A percentile compares a stretch with the other conserved stretches of the same genome.
Conservation (phyloP, 257 asterid species). For the Orobanche coerulescens region DNA sequence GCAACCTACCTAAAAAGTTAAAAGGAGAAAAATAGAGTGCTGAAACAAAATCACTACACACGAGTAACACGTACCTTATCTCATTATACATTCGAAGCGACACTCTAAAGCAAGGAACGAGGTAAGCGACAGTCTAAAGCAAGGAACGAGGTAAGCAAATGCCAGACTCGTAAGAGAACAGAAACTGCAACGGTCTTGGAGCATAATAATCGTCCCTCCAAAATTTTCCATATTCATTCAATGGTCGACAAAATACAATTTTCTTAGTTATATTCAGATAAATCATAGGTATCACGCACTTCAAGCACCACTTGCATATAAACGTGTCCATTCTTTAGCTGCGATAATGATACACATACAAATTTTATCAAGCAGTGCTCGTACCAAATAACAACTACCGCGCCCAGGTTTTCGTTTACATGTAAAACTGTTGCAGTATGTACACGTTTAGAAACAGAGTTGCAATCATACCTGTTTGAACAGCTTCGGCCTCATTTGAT, state of each 20-base stretch:
- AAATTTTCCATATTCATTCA: constrained; percentile 20
- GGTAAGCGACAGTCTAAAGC: constrained; percentile 9
- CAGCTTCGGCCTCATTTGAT: constrained; percentile 93
- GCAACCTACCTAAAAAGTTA: too few relatives aligned
- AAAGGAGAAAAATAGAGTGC: not conserved
- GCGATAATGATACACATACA: constrained; percentile 12
- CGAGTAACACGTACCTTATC: not conserved
- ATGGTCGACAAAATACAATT: constrained; percentile 31
- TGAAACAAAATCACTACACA: not conserved
- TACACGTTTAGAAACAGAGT: not conserved
- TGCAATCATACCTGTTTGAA: constrained; percentile 65
- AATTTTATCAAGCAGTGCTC: not conserved
- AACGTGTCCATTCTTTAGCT: constrained; percentile 80
- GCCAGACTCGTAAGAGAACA: constrained; percentile 13
- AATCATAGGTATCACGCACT: constrained; percentile 9
- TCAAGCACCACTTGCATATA: constrained; percentile 82
- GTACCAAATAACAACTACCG: not conserved
- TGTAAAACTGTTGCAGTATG: not conserved
- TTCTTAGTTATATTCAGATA: constrained; percentile 16
- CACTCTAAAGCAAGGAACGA: constrained; percentile 14
- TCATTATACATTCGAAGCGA: constrained; percentile 25
- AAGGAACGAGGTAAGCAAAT: constrained; percentile 7
- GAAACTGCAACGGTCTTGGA: constrained; percentile 19
- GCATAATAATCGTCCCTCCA: constrained; percentile 26
- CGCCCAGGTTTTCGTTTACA: not conserved